phyloP scores from a whole-genome alignment of 1,139 yeast genomes.

The Pichia sp. region DNA sequence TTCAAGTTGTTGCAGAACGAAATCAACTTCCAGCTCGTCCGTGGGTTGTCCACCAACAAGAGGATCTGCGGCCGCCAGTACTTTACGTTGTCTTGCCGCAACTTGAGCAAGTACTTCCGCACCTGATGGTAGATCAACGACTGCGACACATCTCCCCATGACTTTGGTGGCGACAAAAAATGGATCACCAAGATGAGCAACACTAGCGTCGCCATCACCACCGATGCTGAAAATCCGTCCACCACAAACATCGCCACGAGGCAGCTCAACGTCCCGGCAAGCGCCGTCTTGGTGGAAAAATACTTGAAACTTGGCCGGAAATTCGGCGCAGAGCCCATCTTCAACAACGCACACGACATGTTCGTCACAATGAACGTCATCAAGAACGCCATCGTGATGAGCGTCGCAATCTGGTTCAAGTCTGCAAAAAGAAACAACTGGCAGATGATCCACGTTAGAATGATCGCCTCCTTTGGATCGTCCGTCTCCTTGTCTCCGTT shows the following conservation, averaged over 20 bases:
- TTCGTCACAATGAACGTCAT: slow-evolving; percentile 95
- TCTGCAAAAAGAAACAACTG: slow-evolving; percentile 84
- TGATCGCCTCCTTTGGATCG: slow-evolving; percentile 59
- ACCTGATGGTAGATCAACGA: slow-evolving; percentile 93
- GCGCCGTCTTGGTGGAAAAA: slow-evolving; percentile 79
- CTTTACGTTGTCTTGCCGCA: slow-evolving; percentile 88
- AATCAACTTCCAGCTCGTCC: slow-evolving; percentile 86
- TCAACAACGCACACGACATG: slow-evolving; percentile 82
- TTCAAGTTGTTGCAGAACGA: slow-evolving; percentile 92
- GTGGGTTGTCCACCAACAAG: slow-evolving; percentile 81
- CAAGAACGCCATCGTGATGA: slow-evolving; percentile 93
- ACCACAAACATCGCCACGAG: slow-evolving; percentile 88
- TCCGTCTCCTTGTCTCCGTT: slow-evolving; percentile 21
- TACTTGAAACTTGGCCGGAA: slow-evolving; percentile 91
- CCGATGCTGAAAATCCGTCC: slow-evolving; percentile 82
- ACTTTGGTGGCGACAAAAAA: slow-evolving; percentile 87
- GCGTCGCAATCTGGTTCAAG: slow-evolving; percentile 88
- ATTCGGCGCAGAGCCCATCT: slow-evolving; percentile 91
- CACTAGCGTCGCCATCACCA: slow-evolving; percentile 62
- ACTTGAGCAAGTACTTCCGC: slow-evolving; percentile 74
- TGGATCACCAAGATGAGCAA: slow-evolving; percentile 74
- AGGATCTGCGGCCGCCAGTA: slow-evolving; percentile 97
- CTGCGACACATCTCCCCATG: slow-evolving; percentile 98
- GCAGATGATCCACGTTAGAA: slow-evolving; percentile 75
- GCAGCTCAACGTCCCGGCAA: slow-evolving; percentile 65